Evolutionary conservation across 1,284 basidiomycete species (phyloP), one percentile per base, ranked within the genome.

Genomic region (Tilletia indica): DNA sequence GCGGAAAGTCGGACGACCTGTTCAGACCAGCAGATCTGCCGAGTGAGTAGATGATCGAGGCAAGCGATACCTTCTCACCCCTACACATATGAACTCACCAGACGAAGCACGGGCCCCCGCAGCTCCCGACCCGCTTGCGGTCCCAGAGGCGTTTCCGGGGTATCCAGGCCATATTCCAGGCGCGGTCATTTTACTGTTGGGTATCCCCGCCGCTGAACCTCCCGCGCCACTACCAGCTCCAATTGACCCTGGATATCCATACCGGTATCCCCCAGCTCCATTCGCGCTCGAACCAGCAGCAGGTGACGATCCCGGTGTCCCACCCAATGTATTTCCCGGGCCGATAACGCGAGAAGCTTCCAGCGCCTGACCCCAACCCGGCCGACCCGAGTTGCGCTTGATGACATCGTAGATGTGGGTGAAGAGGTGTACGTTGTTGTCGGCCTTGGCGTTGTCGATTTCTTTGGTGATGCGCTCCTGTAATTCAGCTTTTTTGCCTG

Each of bases 1-100:
- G 38, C 74, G 74, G 58, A 82, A 82, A 68, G 54, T 68, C 6
- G 61, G 34, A 16, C 36, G 36, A 16, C 31, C 36, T 64, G 34
- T 14, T 12, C 25, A 34, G 56, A 58, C 1, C 16, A 31, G 56
- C 61, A 64, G 3, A 61, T 21, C 16, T 12, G 36, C 19, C 36
- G 5, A 0, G 36, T 64, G 2, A 64, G 61, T 8, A 64, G 1
- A 64, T 63, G 58, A 49, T 1, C 12, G n/a, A 54, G 2, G 51
- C 8, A 54, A 54, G 51, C 2, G 6, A n/a, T 31, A 31, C 51
- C 11, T 21, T 8, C 25, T 31, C 2, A 2, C 48, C 48, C 12
- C 48, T 31, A 31, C 25, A 31, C 25, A 31, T 31, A 31, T 31
- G 25, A 31, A 31, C 25, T 31, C 25, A 31, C 25, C 25, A 31